Conservation (phyloP, 805 yeast species). For the Torulaspora gathmanii region DNA sequence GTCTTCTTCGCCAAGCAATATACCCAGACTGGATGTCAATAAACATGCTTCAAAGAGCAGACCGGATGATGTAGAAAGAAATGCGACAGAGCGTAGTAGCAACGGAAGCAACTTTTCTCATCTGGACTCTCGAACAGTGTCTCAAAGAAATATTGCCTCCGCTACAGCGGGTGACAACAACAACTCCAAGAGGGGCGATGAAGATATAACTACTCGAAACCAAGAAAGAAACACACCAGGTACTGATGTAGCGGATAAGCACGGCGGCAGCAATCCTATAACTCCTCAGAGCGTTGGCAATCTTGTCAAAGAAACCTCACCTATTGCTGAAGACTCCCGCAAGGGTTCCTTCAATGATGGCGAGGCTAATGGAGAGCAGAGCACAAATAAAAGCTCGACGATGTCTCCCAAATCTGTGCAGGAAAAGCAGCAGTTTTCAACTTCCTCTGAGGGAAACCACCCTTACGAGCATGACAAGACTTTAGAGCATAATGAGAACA, state of each 20-base stretch:
- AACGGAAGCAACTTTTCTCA: background rate
- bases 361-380: background rate
- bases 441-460: background rate
- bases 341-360: background rate
- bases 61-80: background rate
- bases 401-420: constrained; percentile 9
- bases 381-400: constrained; percentile 1
- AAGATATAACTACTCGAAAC: background rate
- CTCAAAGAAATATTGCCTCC: background rate
- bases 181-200: background rate
- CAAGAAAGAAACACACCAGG: background rate
- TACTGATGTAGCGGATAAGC: constrained; percentile 1
- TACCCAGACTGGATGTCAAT: constrained; percentile 4
- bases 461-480: background rate
- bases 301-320: constrained; percentile 6
- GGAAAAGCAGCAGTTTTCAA: constrained; percentile 2
- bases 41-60: background rate
- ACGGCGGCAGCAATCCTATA: constrained; percentile 13
- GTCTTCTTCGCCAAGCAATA: constrained; percentile 8
- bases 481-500: background rate
- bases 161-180: background rate
- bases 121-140: background rate
- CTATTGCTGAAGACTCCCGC: constrained; percentile 3
- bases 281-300: constrained; percentile 18
- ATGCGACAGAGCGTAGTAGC: background rate